Evolutionary conservation across 108 stramenopile genomes (phyloP).

Genomic region (Cyclotella atomus): DNA sequence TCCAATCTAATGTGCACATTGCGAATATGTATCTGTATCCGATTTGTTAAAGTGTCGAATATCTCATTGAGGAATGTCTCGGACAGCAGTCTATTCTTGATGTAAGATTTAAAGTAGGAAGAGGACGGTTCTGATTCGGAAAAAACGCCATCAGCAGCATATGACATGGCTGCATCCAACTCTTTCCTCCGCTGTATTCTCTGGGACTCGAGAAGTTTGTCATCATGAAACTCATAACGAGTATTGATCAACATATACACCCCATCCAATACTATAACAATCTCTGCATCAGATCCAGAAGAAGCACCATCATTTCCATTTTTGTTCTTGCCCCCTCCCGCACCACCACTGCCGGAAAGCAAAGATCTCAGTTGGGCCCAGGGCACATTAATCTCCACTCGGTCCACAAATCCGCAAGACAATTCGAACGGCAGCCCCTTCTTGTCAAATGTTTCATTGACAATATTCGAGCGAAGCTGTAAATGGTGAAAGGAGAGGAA

Average conservation of each 20-base stretch:
- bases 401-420: constrained; percentile 45
- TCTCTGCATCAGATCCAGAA: constrained; percentile 42
- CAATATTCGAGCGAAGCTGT: constrained; percentile 48
- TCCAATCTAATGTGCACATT: constrained; percentile 73
- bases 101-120: constrained; percentile 19
- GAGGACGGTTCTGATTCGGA: constrained; percentile 14
- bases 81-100: constrained; percentile 48
- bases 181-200: constrained; percentile 2
- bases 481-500: constrained; percentile 59
- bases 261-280: constrained; percentile 65
- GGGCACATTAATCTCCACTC: constrained; percentile 66
- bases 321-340: background rate
- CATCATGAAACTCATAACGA: constrained; percentile 57
- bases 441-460: constrained; percentile 43
- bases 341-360: background rate
- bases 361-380: constrained; percentile 57
- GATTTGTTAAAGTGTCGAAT: constrained; percentile 41
- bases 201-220: constrained; percentile 25
- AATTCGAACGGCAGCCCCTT: constrained; percentile 64
- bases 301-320: background rate
- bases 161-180: constrained; percentile 8
- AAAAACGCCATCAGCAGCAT: background rate
- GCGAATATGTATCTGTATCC: constrained; percentile 69
- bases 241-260: constrained; percentile 49
- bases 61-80: constrained; percentile 59